phyloP scores from a whole-genome alignment of 805 yeast genomes.

The Starmerella floris region DNA sequence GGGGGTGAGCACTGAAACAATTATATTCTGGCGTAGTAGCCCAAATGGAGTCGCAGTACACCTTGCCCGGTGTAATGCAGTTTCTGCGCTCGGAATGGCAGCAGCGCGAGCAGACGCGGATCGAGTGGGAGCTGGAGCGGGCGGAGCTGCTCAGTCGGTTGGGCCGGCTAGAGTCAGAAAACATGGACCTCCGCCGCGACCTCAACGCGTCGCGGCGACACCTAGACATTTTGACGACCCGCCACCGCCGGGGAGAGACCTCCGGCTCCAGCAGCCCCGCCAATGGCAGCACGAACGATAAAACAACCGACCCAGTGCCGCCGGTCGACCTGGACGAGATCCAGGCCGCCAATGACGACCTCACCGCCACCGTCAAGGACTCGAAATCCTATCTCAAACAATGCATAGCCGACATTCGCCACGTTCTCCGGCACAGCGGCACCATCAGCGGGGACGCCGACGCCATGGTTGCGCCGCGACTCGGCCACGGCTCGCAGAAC shows the following conservation, averaged over 20 bases:
- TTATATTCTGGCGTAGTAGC: too few relatives aligned
- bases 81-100: conserved; percentile 52
- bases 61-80: conserved; percentile 44
- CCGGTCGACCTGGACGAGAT: conserved; percentile 6
- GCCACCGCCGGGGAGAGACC: neutral
- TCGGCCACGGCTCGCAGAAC: conserved; percentile 1
- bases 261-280: neutral
- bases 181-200: conserved; percentile 28
- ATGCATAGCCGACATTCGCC: conserved; percentile 28
- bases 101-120: conserved; percentile 44
- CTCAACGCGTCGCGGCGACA: conserved; percentile 11
- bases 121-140: conserved; percentile 47
- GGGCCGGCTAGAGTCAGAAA: conserved; percentile 42
- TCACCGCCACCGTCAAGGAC: conserved; percentile 8
- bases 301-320: neutral
- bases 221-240: conserved; percentile 9
- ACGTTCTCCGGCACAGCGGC: conserved; percentile 14
- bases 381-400: conserved; percentile 24
- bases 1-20: too few relatives aligned
- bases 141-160: conserved; percentile 45
- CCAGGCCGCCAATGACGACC: conserved; percentile 3
- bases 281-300: neutral
- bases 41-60: conserved; percentile 21
- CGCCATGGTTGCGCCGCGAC: conserved; percentile 4
- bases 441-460: conserved; percentile 7